A percentile compares a stretch with the other conserved stretches of the same genome.
Conservation (phyloP, 2,329 filamentous ascomycete species). For the Exophiala sp. region DNA sequence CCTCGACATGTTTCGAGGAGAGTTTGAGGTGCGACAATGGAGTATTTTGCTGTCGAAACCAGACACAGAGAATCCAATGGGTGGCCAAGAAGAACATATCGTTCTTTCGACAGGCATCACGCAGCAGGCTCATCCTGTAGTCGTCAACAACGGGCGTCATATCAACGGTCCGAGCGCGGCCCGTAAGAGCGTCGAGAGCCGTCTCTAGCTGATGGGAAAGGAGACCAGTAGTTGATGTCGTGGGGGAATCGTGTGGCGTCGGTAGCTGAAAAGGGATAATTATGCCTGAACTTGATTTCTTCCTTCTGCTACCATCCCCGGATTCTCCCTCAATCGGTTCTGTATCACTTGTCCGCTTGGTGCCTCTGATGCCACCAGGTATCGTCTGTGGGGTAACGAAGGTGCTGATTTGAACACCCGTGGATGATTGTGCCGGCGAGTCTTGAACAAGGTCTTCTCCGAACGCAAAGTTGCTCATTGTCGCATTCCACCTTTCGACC, state of each 20-base stretch:
- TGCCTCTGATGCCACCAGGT: background rate
- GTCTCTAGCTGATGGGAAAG: slow-evolving; percentile 3
- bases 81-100: slow-evolving; percentile 62
- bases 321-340: background rate
- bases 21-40: slow-evolving; percentile 1
- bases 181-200: background rate
- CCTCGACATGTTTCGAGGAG: background rate
- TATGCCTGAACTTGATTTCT: background rate
- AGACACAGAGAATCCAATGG: slow-evolving; percentile 10
- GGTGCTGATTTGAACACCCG: background rate
- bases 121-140: slow-evolving; percentile 41
- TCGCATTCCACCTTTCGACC: too few relatives aligned
- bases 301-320: background rate
- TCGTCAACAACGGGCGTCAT: background rate
- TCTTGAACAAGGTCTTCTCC: background rate
- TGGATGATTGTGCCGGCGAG: background rate
- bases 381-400: too few relatives aligned
- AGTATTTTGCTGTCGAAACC: background rate
- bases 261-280: slow-evolving; percentile 3
- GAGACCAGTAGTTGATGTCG: background rate
- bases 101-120: slow-evolving; percentile 51
- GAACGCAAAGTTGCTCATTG: too few relatives aligned
- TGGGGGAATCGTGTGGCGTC: slow-evolving; percentile 13
- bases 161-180: background rate
- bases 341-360: slow-evolving; percentile 1